These are phyloP conservation scores for Xerocomellus dryophilus DNA, from an alignment of 768 basidiomycete species.

Conservation along the genomic window DNA sequence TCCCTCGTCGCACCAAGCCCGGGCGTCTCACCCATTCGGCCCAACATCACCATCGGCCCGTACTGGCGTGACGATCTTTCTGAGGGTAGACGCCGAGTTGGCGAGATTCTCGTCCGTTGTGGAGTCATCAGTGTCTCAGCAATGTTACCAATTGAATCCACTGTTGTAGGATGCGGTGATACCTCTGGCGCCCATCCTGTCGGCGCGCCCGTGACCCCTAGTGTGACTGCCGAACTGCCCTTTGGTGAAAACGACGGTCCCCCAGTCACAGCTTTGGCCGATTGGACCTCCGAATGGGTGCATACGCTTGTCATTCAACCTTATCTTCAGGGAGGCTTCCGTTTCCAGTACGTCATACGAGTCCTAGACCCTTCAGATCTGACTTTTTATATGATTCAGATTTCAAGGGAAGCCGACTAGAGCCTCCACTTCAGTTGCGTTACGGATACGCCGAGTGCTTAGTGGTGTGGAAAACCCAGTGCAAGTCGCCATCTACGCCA, in stretches of 20 bases:
- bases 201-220: neutral
- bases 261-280: constrained; percentile 15
- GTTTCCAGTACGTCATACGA: constrained; percentile 21
- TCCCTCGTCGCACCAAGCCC: constrained; percentile 6
- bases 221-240: neutral
- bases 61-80: constrained; percentile 6
- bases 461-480: constrained; percentile 25
- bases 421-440: constrained; percentile 9
- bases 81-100: constrained; percentile 18
- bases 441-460: constrained; percentile 23
- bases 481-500: constrained; percentile 28
- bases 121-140: constrained; percentile 15
- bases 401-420: constrained; percentile 11
- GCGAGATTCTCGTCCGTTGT: constrained; percentile 21
- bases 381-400: constrained; percentile 9
- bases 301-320: constrained; percentile 24
- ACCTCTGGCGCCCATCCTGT: neutral
- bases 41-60: neutral
- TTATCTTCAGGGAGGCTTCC: constrained; percentile 12
- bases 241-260: constrained; percentile 1
- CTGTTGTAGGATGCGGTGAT: neutral
- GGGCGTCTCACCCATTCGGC: neutral
- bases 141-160: neutral
- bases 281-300: constrained; percentile 29
- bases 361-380: neutral